Percentiles rank a stretch among this genome's conserved stretches.
Evolutionary conservation across 768 basidiomycete species (phyloP).

Genomic region (Amanita muscaria): DNA sequence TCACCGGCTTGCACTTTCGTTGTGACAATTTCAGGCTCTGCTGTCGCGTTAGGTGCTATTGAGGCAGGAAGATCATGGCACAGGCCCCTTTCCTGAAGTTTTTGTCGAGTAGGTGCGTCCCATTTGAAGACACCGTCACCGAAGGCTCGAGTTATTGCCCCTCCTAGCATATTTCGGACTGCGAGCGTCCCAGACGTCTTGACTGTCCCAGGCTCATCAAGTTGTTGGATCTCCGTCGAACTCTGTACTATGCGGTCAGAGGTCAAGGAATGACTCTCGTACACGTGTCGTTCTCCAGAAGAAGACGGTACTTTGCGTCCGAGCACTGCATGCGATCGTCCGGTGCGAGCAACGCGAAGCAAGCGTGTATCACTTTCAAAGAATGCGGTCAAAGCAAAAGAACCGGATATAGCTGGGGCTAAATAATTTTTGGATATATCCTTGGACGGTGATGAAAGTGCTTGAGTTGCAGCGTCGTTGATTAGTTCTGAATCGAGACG

Average conservation of each 20-base stretch:
- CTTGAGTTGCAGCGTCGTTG: slow-evolving; percentile 21
- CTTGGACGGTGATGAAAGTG: slow-evolving; percentile 17
- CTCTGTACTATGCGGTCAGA: too few relatives aligned
- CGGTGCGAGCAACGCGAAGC: slow-evolving; percentile 35
- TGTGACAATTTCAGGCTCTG: slow-evolving; percentile 42
- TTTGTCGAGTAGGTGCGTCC: slow-evolving; percentile 2
- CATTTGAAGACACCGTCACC: not conserved
- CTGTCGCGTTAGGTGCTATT: slow-evolving; percentile 25
- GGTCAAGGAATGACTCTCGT: slow-evolving; percentile 22
- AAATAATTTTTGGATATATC: slow-evolving; percentile 18
- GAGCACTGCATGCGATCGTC: slow-evolving; percentile 41
- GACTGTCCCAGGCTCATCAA: too few relatives aligned
- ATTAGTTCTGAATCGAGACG: slow-evolving; percentile 34
- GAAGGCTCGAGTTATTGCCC: not conserved
- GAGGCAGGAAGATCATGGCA: slow-evolving; percentile 24
- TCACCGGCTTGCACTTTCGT: slow-evolving; percentile 35
- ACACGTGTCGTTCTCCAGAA: slow-evolving; percentile 7
- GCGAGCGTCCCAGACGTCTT: slow-evolving; percentile 33
- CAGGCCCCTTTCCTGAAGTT: slow-evolving; percentile 19
- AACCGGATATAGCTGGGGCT: too few relatives aligned
- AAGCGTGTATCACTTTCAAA: slow-evolving; percentile 31
- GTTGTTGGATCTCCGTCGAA: slow-evolving; percentile 16
- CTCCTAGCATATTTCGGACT: slow-evolving; percentile 24
- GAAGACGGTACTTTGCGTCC: slow-evolving; percentile 25
- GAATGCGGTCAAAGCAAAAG: slow-evolving; percentile 36